Evolutionary conservation across 257 asterid species (phyloP).

Genomic region (Ajuga chamaepitys): DNA sequence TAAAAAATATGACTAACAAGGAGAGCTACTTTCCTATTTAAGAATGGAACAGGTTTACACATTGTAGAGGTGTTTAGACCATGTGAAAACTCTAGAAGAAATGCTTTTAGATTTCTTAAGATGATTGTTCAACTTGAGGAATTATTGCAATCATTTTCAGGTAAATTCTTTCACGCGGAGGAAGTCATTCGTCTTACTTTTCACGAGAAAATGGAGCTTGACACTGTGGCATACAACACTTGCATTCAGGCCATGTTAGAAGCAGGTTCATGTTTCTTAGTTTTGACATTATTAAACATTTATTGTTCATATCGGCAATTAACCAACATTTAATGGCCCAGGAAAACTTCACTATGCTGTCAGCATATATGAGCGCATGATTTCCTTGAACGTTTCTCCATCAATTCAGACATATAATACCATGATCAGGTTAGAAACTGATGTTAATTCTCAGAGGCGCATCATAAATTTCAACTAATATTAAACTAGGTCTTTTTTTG

Average conservation of each 20-base stretch:
- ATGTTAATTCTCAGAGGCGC: background rate
- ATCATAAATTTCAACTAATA: background rate
- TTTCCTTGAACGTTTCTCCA: conserved; percentile 46
- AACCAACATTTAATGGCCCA: conserved; percentile 29
- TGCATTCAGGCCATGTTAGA: conserved; percentile 81
- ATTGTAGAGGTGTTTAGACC: background rate
- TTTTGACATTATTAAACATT: background rate
- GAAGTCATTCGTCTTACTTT: conserved; percentile 52
- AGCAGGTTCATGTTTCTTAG: conserved; percentile 48
- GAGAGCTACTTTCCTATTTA: background rate
- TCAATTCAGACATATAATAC: conserved; percentile 82
- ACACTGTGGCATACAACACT: conserved; percentile 91
- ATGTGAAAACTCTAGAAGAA: conserved; percentile 2
- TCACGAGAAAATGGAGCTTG: conserved; percentile 58
- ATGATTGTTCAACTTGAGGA: conserved; percentile 13
- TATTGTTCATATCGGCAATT: background rate
- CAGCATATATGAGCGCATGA: conserved; percentile 73
- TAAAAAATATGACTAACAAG: background rate
- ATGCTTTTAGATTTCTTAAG: background rate
- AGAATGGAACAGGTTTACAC: background rate
- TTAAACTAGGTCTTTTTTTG: background rate
- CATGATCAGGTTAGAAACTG: conserved; percentile 75
- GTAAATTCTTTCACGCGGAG: conserved; percentile 53
- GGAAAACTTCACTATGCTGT: conserved; percentile 71
- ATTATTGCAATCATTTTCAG: conserved; percentile 33